Evolutionary conservation across 805 yeast genomes (phyloP).

Genomic region (Saccharomycopsis javanensis): DNA sequence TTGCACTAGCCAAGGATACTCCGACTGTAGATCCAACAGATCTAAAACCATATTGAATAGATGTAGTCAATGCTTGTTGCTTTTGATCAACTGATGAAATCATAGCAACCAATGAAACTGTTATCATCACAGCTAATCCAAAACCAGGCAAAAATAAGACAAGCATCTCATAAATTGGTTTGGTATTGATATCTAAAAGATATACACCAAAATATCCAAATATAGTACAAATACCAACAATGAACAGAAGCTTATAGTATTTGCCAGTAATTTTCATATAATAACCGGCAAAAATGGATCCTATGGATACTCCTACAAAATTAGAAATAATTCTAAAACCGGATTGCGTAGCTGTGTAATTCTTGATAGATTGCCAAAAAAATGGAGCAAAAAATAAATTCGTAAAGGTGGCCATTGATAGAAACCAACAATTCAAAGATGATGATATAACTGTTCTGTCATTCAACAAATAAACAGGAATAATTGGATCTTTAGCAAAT

Average conservation of each 20-base stretch:
- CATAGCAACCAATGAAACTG: slow-evolving; percentile 63
- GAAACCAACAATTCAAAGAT: slow-evolving; percentile 59
- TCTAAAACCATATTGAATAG: slow-evolving; percentile 82
- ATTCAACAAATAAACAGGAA: slow-evolving; percentile 50
- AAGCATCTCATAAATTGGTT: slow-evolving; percentile 32
- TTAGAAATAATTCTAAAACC: slow-evolving; percentile 49
- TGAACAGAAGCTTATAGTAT: slow-evolving; percentile 41
- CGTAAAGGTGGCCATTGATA: slow-evolving; percentile 58
- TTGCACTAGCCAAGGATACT: slow-evolving; percentile 57
- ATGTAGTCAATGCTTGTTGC: slow-evolving; percentile 77
- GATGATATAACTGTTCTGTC: slow-evolving; percentile 55
- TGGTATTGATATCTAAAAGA: slow-evolving; percentile 21
- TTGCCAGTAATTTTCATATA: slow-evolving; percentile 61
- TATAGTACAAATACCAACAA: slow-evolving; percentile 34
- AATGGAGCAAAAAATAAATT: slow-evolving; percentile 64
- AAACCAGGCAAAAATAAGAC: slow-evolving; percentile 47
- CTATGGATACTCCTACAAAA: slow-evolving; percentile 56
- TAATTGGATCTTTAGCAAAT: slow-evolving; percentile 52
- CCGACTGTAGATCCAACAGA: slow-evolving; percentile 84
- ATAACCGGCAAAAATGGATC: slow-evolving; percentile 58
- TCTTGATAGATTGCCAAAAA: slow-evolving; percentile 46
- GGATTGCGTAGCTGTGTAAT: slow-evolving; percentile 43
- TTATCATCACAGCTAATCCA: slow-evolving; percentile 57
- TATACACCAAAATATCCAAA: slow-evolving; percentile 37
- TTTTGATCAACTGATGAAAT: slow-evolving; percentile 63